A percentile compares a stretch with the other conserved stretches of the same genome.
Conservation (phyloP, 345 rosid species). For the Nasturtium officinale region DNA sequence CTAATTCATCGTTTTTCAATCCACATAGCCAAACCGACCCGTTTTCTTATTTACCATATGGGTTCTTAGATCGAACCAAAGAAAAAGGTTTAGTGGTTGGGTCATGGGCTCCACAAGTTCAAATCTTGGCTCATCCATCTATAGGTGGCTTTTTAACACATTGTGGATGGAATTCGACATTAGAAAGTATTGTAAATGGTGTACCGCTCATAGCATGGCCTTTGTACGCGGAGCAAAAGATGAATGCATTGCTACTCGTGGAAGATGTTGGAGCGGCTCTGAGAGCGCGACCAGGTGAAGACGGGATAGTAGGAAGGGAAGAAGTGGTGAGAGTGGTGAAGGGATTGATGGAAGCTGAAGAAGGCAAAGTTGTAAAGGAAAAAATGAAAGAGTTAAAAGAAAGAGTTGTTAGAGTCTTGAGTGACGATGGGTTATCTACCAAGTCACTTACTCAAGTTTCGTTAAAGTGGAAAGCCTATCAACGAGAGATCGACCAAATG, state of each 20-base stretch:
- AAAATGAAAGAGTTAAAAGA: constrained; percentile 29
- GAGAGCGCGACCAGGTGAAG: neutral
- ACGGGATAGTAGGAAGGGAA: constrained; percentile 7
- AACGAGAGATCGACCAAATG: neutral
- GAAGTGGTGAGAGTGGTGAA: constrained; percentile 33
- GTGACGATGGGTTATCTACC: constrained; percentile 28
- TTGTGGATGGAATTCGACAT: constrained; percentile 41
- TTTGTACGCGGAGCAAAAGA: constrained; percentile 39
- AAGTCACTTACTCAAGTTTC: constrained; percentile 26
- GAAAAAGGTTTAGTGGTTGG: constrained; percentile 27
- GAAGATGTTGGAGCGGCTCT: constrained; percentile 23
- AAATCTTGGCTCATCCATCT: constrained; percentile 33
- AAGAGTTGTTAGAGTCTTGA: constrained; percentile 12
- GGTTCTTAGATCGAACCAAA: constrained; percentile 32
- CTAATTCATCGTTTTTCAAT: constrained; percentile 29
- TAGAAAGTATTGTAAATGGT: constrained; percentile 39
- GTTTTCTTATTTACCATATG: constrained; percentile 25
- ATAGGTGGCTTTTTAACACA: constrained; percentile 37
- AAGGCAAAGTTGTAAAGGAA: constrained; percentile 17
- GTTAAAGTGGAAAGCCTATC: constrained; percentile 30
- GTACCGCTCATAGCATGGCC: constrained; percentile 43
- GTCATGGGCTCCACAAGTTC: constrained; percentile 38
- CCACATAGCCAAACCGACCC: constrained; percentile 30
- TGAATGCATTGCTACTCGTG: constrained; percentile 26
- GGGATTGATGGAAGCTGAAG: constrained; percentile 40